A percentile compares a stretch with the other conserved stretches of the same genome.
phyloP scores from a whole-genome alignment of 1,139 yeast genomes.

The Candida freyschussii region DNA sequence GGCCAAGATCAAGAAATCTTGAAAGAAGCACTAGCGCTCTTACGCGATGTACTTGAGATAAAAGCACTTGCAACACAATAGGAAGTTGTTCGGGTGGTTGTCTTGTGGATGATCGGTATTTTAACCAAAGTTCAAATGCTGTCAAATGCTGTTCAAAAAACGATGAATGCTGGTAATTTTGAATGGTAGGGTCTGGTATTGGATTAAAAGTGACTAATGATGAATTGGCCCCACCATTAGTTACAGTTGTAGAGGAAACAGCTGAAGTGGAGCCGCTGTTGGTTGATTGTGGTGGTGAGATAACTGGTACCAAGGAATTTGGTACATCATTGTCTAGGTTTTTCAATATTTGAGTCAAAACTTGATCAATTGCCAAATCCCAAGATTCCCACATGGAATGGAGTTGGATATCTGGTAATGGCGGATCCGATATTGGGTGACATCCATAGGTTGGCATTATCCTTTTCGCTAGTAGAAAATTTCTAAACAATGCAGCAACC shows the following conservation, averaged over 20 bases:
- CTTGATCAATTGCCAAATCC: constrained; percentile 97
- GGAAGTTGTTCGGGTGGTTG: constrained; percentile 95
- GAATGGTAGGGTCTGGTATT: constrained; percentile 16
- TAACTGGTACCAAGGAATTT: constrained; percentile 14
- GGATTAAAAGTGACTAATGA: not conserved
- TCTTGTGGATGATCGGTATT: constrained; percentile 78
- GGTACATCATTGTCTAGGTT: constrained; percentile 30
- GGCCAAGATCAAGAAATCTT: constrained; percentile 87
- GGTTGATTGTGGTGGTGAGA: constrained; percentile 3
- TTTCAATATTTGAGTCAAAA: constrained; percentile 61
- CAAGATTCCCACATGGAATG: constrained; percentile 99
- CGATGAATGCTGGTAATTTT: constrained; percentile 76
- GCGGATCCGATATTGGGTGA: constrained; percentile 93
- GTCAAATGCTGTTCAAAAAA: constrained; percentile 95
- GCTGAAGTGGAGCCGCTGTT: constrained; percentile 1
- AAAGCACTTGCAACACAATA: constrained; percentile 82
- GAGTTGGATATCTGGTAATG: constrained; percentile 65
- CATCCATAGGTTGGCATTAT: constrained; percentile 93
- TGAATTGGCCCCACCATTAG: not conserved
- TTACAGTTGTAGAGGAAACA: not conserved
- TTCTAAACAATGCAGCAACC: constrained; percentile 94
- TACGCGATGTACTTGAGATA: constrained; percentile 91
- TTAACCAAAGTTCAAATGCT: constrained; percentile 94
- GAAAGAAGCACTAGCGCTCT: constrained; percentile 83
- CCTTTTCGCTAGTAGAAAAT: constrained; percentile 84